Conservation (phyloP, 768 basidiomycete species). For the Suillus placidus region DNA sequence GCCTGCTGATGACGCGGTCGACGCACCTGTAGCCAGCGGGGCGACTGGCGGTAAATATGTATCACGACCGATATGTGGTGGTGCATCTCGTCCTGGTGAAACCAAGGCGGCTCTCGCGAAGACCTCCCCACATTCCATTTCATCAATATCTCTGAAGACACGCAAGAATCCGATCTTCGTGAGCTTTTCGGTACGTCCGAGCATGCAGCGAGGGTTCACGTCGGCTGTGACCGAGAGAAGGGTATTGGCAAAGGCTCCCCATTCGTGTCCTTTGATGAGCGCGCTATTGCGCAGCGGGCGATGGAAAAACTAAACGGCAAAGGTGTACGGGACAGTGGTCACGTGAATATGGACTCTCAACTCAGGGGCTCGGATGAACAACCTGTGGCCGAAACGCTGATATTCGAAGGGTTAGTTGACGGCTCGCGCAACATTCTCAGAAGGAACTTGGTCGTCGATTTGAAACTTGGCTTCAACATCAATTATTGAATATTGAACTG, state of each 20-base stretch:
- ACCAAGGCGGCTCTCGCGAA: slow-evolving; percentile 70
- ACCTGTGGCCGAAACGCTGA: too few relatives aligned
- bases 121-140: slow-evolving; percentile 96
- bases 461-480: too few relatives aligned
- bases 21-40: slow-evolving; percentile 29
- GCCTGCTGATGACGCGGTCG: slow-evolving; percentile 37
- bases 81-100: slow-evolving; percentile 70
- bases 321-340: slow-evolving; percentile 64
- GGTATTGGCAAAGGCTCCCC: slow-evolving; percentile 96
- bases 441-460: too few relatives aligned
- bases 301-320: slow-evolving; percentile 90
- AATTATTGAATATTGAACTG: too few relatives aligned
- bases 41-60: slow-evolving; percentile 81
- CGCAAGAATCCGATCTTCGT: slow-evolving; percentile 90
- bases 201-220: slow-evolving; percentile 84
- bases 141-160: slow-evolving; percentile 94
- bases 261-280: slow-evolving; percentile 93
- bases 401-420: too few relatives aligned
- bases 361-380: too few relatives aligned
- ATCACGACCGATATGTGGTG: slow-evolving; percentile 84
- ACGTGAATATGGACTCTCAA: too few relatives aligned
- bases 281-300: slow-evolving; percentile 77
- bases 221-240: slow-evolving; percentile 92
- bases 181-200: slow-evolving; percentile 91
- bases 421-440: too few relatives aligned